phyloP scores from a whole-genome alignment of 2,329 filamentous ascomycete species.

The Cercospora sesami region DNA sequence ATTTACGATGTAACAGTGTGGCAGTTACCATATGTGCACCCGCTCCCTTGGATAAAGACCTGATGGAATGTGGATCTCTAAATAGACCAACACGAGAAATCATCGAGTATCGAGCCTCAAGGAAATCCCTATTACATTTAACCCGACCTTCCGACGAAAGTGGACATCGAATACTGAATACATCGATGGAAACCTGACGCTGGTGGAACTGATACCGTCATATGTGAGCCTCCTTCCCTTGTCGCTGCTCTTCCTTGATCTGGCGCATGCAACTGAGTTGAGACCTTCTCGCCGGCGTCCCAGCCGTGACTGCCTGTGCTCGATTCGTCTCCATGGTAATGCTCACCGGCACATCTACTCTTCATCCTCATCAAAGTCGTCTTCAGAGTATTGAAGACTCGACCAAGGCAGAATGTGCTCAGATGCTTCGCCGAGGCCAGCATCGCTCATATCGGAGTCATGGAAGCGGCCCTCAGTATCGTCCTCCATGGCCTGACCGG shows the following conservation, averaged over 20 bases:
- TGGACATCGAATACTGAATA: background rate
- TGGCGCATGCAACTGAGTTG: background rate
- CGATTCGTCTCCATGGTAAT: background rate
- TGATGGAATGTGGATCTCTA: background rate
- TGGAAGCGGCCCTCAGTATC: background rate
- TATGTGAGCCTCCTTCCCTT: background rate
- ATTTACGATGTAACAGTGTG: background rate
- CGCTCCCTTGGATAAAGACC: background rate
- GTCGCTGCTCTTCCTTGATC: background rate
- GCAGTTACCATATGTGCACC: background rate
- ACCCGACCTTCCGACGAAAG: background rate
- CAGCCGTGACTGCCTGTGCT: background rate
- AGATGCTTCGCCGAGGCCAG: background rate
- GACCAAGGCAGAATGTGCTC: background rate
- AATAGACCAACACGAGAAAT: background rate
- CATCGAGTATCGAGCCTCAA: background rate
- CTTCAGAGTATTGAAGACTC: background rate
- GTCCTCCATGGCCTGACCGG: background rate
- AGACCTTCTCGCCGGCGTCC: background rate
- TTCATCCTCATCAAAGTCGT: background rate
- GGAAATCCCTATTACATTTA: background rate
- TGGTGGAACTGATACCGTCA: background rate
- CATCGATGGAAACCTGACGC: background rate
- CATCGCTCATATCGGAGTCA: background rate
- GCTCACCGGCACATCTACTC: background rate